Base-by-base conservation (phyloP, 768 basidiomycete species). In the Mycena belliarum region DNA sequence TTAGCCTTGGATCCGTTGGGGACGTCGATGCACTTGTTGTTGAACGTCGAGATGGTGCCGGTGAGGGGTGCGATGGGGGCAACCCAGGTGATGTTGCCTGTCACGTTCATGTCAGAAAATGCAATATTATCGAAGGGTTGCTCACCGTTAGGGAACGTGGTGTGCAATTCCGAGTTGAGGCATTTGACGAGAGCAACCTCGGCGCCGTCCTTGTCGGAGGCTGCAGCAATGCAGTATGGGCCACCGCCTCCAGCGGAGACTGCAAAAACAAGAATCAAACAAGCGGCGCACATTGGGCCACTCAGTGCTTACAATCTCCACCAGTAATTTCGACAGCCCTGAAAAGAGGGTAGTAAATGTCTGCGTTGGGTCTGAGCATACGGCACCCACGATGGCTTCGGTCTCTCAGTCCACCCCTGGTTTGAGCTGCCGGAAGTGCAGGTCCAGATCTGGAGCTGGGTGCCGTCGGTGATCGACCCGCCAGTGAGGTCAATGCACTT, bases 11-110 rank as follows among this genome's bases (percentile, higher is more conserved):
- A 28, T 1, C 68, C 66, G 29, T 63, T 50, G 0, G 61, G 60
- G 11, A 68, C 66, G 46, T 68, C 66, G 20, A 69, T 52, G 35
- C 66, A 69, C 43, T 60, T 64, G 60, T 66, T 57, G 28, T 51
- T 57, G 38, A 63, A 65, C 9, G 63, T 60, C 44, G 57, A 43
- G 49, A 69, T 50, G 2, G 18, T 33, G 26, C 52, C 53, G 2
- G 46, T 52, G 26, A 52, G 46, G 15, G 58, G 50, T 5, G 50
- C 58, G 16, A 52, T 25, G 25, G 58, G 58, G 23, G 38, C 46
- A 33, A 11, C n/a, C 52, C 52, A 59, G 23, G 7, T 57, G 48
- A 21, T 44, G 55, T 57, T 57, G 48, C n/a, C n/a, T n/a, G n/a
- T n/a, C n/a, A n/a, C n/a, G n/a, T n/a, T n/a, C n/a, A n/a, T n/a